Evolutionary conservation across 2,329 filamentous ascomycete species (phyloP), one percentile per base, ranked within the genome.

Genomic region (Claviceps sorghi): DNA sequence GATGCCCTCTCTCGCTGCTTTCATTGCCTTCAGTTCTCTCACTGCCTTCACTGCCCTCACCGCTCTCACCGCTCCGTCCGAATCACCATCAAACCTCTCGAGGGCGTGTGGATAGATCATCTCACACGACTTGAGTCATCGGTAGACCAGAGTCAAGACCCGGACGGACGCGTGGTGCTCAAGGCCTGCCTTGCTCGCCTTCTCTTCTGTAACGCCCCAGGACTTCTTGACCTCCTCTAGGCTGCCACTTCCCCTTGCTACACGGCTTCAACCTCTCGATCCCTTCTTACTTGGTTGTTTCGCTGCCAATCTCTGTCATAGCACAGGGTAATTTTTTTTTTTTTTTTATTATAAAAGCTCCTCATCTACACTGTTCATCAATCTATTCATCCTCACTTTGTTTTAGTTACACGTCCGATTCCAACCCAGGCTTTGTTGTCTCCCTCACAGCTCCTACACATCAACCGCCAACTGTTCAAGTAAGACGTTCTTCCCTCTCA

Each of bases 181-280:
- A 11, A 2, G 52, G 44, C 52, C 15, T 51, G 22, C 48, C 21
- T 46, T 26, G 15, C 41, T 30, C 13, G 30, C 43, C 19, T 47
- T 51, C n/a, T 44, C 19, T 48, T 29, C 26, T 48, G 19, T 17
- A 22, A 36, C 46, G 30, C 34, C 5, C 38, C 40, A 11, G n/a
- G 21, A 10, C 6, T 29, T 40, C 29, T 19, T 15, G 17, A 5
- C 22, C 44, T 44, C 13, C 48, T 50, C 52, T 11, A 51, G 53
- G 53, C 53, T 54, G 49, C 52, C 46, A 49, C 40, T 52, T n/a
- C 34, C 50, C 6, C 29, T 4, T 26, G 53, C 58, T 78, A 78
- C 78, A 78, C 78, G 75, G 74, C 71, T 74, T 62, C 70, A 69
- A 76, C 75, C 66, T 64, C 72, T 71, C 70, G 56, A 61, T 59